A percentile compares a stretch with the other conserved stretches of the same genome.
Evolutionary conservation across 148 eudicot species (phyloP).

Genomic region (Nepenthes gracilis): DNA sequence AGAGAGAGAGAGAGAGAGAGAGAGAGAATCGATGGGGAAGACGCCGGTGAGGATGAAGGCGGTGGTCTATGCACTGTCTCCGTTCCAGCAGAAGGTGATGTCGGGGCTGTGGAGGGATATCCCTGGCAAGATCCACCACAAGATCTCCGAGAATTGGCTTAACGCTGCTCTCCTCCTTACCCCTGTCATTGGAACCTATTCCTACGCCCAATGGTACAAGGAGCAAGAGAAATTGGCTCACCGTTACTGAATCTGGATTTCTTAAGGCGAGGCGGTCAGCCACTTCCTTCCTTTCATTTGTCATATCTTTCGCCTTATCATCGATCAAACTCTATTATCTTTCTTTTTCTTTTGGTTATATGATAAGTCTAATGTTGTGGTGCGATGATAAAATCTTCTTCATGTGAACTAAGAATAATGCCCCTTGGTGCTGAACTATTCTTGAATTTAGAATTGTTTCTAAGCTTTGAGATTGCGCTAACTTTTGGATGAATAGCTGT

Average conservation of each 20-base stretch:
- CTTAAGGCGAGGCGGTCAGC: too few species aligned
- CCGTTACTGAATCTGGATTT: constrained; percentile 31
- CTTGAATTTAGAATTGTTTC: too few species aligned
- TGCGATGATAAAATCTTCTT: too few species aligned
- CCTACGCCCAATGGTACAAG: constrained; percentile 51
- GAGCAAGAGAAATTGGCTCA: constrained; percentile 68
- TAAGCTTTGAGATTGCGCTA: too few species aligned
- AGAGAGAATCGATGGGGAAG: constrained; percentile 55
- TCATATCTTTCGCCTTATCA: too few species aligned
- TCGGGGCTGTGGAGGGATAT: constrained; percentile 85
- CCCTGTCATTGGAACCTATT: constrained; percentile 63
- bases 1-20: constrained; percentile 21
- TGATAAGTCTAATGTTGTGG: too few species aligned
- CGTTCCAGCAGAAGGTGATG: constrained; percentile 93
- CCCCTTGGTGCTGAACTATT: too few species aligned
- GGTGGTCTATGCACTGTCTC: constrained; percentile 78
- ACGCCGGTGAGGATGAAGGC: constrained; percentile 72
- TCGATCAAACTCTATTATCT: too few species aligned
- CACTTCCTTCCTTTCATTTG: too few species aligned
- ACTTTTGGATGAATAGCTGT: too few species aligned
- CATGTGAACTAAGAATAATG: too few species aligned
- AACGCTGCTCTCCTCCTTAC: constrained; percentile 50
- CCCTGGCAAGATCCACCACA: constrained; percentile 57
- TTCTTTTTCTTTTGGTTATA: too few species aligned
- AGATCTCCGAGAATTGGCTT: constrained; percentile 75